Conservation (phyloP, 2,329 filamentous ascomycete genomes). For the Ambrosiella beaveri region DNA sequence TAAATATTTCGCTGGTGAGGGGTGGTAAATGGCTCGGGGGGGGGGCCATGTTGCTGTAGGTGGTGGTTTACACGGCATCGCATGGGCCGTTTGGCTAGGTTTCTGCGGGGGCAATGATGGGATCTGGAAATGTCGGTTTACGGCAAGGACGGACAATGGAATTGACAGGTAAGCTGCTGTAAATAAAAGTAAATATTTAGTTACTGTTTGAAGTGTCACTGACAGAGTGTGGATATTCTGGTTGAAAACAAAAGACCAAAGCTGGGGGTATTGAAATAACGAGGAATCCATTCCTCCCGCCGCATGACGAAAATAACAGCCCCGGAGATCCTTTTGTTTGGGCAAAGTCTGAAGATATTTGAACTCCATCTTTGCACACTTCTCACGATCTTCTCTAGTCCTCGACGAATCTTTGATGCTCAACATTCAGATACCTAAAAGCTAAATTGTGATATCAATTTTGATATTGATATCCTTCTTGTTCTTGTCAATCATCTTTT, state of each 20-base stretch:
- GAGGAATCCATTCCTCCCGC: slow-evolving; percentile 1
- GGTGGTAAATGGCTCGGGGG: background rate
- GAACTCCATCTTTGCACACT: background rate
- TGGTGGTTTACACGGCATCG: background rate
- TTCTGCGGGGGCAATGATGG: background rate
- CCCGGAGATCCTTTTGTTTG: background rate
- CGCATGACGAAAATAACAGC: background rate
- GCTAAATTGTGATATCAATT: background rate
- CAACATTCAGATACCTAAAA: background rate
- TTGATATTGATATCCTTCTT: background rate
- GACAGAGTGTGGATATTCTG: no score
- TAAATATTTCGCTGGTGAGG: background rate
- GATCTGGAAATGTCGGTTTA: background rate
- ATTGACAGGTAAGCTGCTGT: background rate
- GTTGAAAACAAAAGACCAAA: slow-evolving; percentile 1
- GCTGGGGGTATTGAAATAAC: background rate
- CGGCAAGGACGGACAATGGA: background rate
- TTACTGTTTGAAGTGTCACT: background rate
- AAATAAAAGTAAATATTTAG: background rate
- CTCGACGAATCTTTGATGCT: background rate
- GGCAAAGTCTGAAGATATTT: background rate
- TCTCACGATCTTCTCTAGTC: background rate
- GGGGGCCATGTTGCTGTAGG: background rate
- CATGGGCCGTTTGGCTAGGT: background rate
- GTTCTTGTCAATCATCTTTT: no score